Evolutionary conservation across 768 basidiomycete genomes (phyloP), one percentile per base, ranked within the genome.

Genomic region (Phlebiopsis gigantea): DNA sequence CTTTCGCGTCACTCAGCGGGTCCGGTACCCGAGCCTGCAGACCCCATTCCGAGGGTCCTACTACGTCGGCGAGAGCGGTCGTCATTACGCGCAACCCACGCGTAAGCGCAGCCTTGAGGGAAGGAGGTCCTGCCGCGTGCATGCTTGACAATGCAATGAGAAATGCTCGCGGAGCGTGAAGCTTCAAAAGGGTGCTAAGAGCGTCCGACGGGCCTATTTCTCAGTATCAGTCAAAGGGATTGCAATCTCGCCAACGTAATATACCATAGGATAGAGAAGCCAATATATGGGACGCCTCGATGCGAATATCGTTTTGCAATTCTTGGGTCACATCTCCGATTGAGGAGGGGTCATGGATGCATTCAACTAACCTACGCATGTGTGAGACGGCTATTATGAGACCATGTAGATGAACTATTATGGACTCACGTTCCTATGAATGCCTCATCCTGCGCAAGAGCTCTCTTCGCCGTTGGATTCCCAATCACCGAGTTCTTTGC

Each of bases 401-500:
- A 8, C n/a, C 44, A 26, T 12, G 46, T 5, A 31, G 46, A 25
- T 12, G 19, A 41, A 39, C 25, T 39, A 39, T 31, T 54, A 24
- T 39, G 30, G 55, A 73, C 78, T 64, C 62, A 87, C 84, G 72
- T 75, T 61, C 75, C 73, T 17, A 91, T 71, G 64, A 85, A 83
- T 2, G 65, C 67, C 12, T 77, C 71, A 61, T 91, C 85, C 43
- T 75, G 70, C 0, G 83, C 81, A 1, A 88, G 70, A 14, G 77
- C 68, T 1, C 75, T 65, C 67, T 92, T 92, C 1, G 87, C 86
- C 0, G 82, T 79, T 0, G 87, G 88, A 59, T 90, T 92, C 1
- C 90, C 90, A 39, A 91, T 90, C 48, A 90, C 85, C 0, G 76
- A 67, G 68, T 91, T 91, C 71, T 90, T 90, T 57, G 82, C 77